Evolutionary conservation across 164 flowering plant genomes (phyloP).

Genomic region (Brasenia schreberi): DNA sequence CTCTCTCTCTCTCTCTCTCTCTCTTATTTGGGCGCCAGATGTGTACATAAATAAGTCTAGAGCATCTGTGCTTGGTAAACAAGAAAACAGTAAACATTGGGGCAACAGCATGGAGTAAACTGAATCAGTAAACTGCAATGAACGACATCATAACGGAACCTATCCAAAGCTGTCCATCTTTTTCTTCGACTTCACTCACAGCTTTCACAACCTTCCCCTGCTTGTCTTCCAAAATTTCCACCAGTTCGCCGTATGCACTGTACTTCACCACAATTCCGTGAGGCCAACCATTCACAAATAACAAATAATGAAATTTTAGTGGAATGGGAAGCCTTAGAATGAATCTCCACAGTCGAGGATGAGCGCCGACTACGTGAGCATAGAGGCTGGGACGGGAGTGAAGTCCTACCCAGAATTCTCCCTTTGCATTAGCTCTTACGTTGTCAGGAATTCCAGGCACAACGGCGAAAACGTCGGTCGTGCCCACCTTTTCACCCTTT

Average conservation of each 20-base stretch:
- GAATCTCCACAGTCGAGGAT: slow-evolving; percentile 21
- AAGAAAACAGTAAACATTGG: too few species aligned
- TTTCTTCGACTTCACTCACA: slow-evolving; percentile 85
- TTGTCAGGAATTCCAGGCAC: slow-evolving; percentile 89
- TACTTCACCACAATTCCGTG: slow-evolving; percentile 46
- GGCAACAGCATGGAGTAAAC: too few species aligned
- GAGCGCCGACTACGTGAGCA: slow-evolving; percentile 15
- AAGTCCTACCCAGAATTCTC: slow-evolving; percentile 90
- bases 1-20: too few species aligned
- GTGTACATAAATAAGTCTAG: too few species aligned
- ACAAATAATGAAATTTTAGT: neutral
- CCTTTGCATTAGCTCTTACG: slow-evolving; percentile 64
- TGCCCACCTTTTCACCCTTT: slow-evolving; percentile 84
- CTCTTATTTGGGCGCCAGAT: too few species aligned
- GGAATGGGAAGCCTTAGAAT: slow-evolving; percentile 2
- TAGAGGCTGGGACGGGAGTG: slow-evolving; percentile 40
- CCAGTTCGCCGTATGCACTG: slow-evolving; percentile 63
- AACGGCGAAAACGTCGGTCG: slow-evolving; percentile 48
- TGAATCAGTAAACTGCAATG: slow-evolving; percentile 48
- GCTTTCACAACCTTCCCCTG: slow-evolving; percentile 77
- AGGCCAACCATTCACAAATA: slow-evolving; percentile 39
- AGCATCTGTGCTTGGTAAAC: too few species aligned
- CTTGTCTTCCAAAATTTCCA: slow-evolving; percentile 67
- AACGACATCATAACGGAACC: slow-evolving; percentile 86
- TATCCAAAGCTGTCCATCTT: slow-evolving; percentile 85